phyloP scores from a whole-genome alignment of 1,284 basidiomycete genomes.

The Anthracocystis panici-leucophaei region DNA sequence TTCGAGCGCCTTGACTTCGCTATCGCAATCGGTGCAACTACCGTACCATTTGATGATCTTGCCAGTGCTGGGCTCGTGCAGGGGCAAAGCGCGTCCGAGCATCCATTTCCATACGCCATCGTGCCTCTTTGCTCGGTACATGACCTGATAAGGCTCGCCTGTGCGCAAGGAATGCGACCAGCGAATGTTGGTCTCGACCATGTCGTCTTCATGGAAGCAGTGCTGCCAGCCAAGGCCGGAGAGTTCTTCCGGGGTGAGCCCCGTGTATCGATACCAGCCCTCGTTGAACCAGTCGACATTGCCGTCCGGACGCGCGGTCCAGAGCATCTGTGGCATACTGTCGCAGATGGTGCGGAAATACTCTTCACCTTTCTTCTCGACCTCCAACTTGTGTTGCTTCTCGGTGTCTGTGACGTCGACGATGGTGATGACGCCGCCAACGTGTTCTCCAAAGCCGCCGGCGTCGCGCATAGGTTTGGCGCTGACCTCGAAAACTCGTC shows the following conservation, averaged over 20 bases:
- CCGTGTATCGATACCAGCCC: slow-evolving; percentile 69
- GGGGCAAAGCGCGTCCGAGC: slow-evolving; percentile 65
- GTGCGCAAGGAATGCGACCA: slow-evolving; percentile 69
- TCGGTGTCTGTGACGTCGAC: slow-evolving; percentile 55
- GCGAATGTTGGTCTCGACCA: slow-evolving; percentile 58
- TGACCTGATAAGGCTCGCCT: slow-evolving; percentile 68
- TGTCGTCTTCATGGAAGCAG: slow-evolving; percentile 69
- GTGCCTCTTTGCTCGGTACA: slow-evolving; percentile 65
- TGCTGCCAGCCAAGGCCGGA: slow-evolving; percentile 68
- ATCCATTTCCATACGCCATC: slow-evolving; percentile 67
- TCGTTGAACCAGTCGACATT: slow-evolving; percentile 64
- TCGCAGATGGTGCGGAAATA: slow-evolving; percentile 64
- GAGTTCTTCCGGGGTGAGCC: slow-evolving; percentile 54
- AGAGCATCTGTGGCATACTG: slow-evolving; percentile 68
- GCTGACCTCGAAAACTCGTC: slow-evolving; percentile 48
- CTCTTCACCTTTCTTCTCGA: slow-evolving; percentile 55
- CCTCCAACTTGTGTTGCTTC: slow-evolving; percentile 27
- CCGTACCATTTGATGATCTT: slow-evolving; percentile 69
- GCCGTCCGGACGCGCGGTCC: slow-evolving; percentile 67
- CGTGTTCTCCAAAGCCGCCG: slow-evolving; percentile 60
- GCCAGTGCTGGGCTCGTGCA: slow-evolving; percentile 57
- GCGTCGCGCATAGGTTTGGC: slow-evolving; percentile 60
- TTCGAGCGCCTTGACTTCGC: slow-evolving; percentile 63
- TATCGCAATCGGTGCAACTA: slow-evolving; percentile 66
- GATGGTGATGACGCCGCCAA: slow-evolving; percentile 60